Conservation (phyloP, 73 alveolate genomes). For the Paraurostyla sp. region DNA sequence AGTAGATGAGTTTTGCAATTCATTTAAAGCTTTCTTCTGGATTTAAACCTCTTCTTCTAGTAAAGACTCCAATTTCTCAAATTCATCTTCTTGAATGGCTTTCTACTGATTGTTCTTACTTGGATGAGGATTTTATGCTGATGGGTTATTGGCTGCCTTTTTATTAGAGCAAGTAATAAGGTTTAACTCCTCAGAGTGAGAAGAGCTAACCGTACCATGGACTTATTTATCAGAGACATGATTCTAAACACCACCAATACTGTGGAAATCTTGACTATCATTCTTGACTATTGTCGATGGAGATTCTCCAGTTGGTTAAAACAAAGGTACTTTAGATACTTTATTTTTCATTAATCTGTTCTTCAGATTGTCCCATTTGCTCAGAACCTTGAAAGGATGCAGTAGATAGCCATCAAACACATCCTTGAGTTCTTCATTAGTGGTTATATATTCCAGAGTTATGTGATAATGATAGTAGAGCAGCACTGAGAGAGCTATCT, state of each 20-base stretch:
- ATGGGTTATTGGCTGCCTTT: too few relatives aligned
- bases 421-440: slow-evolving; percentile 44
- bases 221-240: too few relatives aligned
- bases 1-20: too few relatives aligned
- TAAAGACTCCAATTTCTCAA: slow-evolving; percentile 23
- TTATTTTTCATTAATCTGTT: not conserved
- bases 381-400: slow-evolving; percentile 12
- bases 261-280: not conserved
- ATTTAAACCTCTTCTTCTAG: not conserved
- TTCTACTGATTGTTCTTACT: too few relatives aligned
- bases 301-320: not conserved
- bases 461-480: slow-evolving; percentile 29
- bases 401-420: not conserved
- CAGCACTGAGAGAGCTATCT: slow-evolving; percentile 12
- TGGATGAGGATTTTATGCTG: too few relatives aligned
- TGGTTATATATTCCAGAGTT: not conserved
- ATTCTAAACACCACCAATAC: too few relatives aligned
- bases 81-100: slow-evolving; percentile 36
- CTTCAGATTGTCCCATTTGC: not conserved
- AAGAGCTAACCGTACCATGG: too few relatives aligned
- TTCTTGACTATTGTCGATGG: not conserved
- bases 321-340: not conserved
- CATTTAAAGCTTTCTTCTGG: not conserved
- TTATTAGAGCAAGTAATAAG: not conserved
- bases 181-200: slow-evolving; percentile 27